Conservation (phyloP, 2,329 filamentous ascomycete genomes). For the Colletotrichum scovillei region DNA sequence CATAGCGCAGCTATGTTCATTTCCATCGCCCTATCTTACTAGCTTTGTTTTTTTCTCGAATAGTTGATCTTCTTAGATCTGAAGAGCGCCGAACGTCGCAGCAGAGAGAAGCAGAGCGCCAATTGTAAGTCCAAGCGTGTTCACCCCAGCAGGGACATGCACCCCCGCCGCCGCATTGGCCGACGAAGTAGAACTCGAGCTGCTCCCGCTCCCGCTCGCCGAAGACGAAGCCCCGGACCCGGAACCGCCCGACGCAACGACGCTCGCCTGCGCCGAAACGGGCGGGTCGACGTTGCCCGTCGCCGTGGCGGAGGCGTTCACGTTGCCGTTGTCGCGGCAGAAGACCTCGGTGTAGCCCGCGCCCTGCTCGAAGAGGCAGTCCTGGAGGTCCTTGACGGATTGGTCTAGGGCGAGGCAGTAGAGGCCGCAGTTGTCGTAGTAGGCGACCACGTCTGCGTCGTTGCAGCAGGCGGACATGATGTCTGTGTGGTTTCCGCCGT, state of each 20-base stretch:
- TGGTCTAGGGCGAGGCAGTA: constrained; percentile 57
- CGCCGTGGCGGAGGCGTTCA: constrained; percentile 52
- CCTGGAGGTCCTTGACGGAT: constrained; percentile 41
- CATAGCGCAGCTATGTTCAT: background rate
- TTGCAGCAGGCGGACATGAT: constrained; percentile 59
- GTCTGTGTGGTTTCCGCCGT: constrained; percentile 52
- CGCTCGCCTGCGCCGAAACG: constrained; percentile 45
- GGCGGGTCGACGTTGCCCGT: constrained; percentile 42
- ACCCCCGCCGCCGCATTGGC: background rate
- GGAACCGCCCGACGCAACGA: constrained; percentile 41
- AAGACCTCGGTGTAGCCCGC: constrained; percentile 53
- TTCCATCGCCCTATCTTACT: background rate
- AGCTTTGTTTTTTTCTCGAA: background rate
- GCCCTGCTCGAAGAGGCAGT: constrained; percentile 54
- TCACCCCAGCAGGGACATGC: constrained; percentile 38
- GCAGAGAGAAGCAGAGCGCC: constrained; percentile 52
- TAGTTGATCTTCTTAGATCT: constrained; percentile 18
- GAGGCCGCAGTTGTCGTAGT: constrained; percentile 59
- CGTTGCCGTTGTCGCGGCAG: constrained; percentile 49
- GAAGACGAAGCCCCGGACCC: too few relatives aligned
- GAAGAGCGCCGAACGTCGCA: constrained; percentile 36
- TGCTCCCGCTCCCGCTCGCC: constrained; percentile 26
- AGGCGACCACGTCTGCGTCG: constrained; percentile 54
- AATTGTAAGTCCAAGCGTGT: constrained; percentile 47
- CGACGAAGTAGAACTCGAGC: background rate